A percentile compares a stretch with the other conserved stretches of the same genome.
Evolutionary conservation across 768 basidiomycete genomes (phyloP).

Genomic region (Lentinula boryana): DNA sequence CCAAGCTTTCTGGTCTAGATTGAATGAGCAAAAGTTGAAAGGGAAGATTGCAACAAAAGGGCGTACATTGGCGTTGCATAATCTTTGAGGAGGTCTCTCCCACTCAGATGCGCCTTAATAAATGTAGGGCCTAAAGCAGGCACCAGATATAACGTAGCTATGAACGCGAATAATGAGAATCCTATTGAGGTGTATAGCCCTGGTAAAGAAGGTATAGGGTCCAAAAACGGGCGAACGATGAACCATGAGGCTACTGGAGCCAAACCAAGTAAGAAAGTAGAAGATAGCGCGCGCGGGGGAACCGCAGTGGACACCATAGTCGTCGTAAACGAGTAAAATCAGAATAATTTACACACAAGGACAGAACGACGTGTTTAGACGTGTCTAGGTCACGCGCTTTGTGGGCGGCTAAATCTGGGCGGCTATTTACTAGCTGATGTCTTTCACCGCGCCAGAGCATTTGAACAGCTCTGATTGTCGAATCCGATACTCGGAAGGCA

Average conservation of each 20-base stretch:
- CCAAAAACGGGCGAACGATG: constrained; percentile 62
- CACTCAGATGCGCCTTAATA: constrained; percentile 75
- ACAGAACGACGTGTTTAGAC: not conserved
- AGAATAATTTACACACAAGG: not conserved
- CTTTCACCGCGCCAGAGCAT: constrained; percentile 18
- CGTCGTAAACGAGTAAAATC: not conserved
- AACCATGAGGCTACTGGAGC: constrained; percentile 72
- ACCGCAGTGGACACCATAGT: constrained; percentile 15
- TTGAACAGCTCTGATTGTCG: constrained; percentile 45
- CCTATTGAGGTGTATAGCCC: constrained; percentile 76
- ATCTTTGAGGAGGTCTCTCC: constrained; percentile 82
- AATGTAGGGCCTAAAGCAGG: constrained; percentile 83
- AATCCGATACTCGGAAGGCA: constrained; percentile 37
- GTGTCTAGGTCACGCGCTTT: not conserved
- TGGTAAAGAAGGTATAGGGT: constrained; percentile 63
- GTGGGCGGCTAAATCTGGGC: not conserved
- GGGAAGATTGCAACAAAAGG: not conserved
- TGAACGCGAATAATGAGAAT: constrained; percentile 77
- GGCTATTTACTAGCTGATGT: not conserved
- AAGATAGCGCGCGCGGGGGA: constrained; percentile 44
- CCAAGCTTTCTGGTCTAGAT: constrained; percentile 86
- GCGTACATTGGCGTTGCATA: constrained; percentile 66
- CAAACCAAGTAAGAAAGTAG: constrained; percentile 48
- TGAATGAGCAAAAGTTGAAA: not conserved
- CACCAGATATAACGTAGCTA: constrained; percentile 69